Percentiles rank a stretch among this genome's conserved stretches.
phyloP scores from a whole-genome alignment of 306 rosid genomes.

The Sesbania bispinosa region DNA sequence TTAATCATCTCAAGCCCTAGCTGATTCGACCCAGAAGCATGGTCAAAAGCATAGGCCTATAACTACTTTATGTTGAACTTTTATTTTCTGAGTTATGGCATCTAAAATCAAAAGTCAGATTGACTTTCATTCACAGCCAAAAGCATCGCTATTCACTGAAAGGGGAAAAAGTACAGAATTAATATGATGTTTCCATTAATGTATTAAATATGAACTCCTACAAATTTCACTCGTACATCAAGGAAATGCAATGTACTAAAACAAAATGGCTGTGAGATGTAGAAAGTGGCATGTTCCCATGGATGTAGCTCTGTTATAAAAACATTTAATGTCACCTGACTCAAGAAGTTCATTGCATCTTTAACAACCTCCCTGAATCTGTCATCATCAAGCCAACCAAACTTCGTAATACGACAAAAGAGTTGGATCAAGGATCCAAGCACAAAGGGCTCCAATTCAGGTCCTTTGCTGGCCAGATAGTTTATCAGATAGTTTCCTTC shows the following conservation, averaged over 20 bases:
- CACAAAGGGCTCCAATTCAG: conserved; percentile 49
- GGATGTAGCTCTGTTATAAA: conserved; percentile 11
- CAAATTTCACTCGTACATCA: not conserved
- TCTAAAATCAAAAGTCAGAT: conserved; percentile 12
- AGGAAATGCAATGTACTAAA: not conserved
- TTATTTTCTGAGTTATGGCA: not conserved
- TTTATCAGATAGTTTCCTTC: conserved; percentile 53
- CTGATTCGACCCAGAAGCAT: not conserved
- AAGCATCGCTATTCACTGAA: not conserved
- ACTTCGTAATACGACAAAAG: conserved; percentile 44
- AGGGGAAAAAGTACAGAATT: not conserved
- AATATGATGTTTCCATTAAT: not conserved
- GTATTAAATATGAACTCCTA: not conserved
- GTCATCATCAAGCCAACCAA: conserved; percentile 56
- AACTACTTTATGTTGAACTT: not conserved
- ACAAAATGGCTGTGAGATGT: not conserved
- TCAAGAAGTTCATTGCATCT: conserved; percentile 43
- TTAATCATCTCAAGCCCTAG: not conserved
- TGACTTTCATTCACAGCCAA: not conserved
- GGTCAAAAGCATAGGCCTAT: not conserved
- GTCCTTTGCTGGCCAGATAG: conserved; percentile 54
- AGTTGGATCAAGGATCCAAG: conserved; percentile 47
- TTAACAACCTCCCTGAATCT: conserved; percentile 41
- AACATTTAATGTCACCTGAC: conserved; percentile 38
- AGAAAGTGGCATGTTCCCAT: not conserved